phyloP scores from a whole-genome alignment of 225 moss, liverwort and hornwort species.

The Pseudisothecium myosuroides region DNA sequence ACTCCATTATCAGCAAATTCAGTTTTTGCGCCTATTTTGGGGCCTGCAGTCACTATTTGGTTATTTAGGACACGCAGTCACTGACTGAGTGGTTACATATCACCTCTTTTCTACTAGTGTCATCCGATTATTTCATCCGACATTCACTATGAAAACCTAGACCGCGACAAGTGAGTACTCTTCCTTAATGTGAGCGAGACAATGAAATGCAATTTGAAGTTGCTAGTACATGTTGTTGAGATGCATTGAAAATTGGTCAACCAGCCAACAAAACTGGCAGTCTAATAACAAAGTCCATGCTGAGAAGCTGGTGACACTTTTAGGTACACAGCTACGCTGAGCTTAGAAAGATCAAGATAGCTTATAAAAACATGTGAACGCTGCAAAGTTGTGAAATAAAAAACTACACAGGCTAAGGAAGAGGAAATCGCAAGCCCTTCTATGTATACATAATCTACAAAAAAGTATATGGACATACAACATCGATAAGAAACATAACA shows the following conservation, averaged over 20 bases:
- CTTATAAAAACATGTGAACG: background rate
- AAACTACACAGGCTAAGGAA: background rate
- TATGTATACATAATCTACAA: background rate
- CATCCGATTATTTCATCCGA: too few relatives aligned
- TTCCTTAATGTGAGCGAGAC: too few relatives aligned
- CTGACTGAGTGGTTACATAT: too few relatives aligned
- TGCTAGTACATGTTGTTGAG: background rate
- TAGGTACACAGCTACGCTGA: background rate
- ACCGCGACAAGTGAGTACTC: too few relatives aligned
- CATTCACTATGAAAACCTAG: too few relatives aligned
- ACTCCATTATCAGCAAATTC: too few relatives aligned
- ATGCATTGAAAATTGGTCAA: background rate
- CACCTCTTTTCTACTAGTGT: too few relatives aligned
- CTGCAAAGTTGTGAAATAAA: background rate
- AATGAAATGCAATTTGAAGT: too few relatives aligned
- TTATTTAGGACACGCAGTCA: too few relatives aligned
- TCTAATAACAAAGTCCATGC: background rate
- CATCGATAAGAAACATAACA: background rate
- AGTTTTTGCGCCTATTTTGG: too few relatives aligned
- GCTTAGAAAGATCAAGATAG: background rate
- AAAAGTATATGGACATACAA: background rate
- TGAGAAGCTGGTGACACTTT: background rate
- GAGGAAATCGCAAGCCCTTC: background rate
- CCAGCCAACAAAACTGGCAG: too few relatives aligned
- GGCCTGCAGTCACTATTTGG: too few relatives aligned